Conservation (phyloP, 2,329 filamentous ascomycete species). For the Emergomyces pasteurianus region DNA sequence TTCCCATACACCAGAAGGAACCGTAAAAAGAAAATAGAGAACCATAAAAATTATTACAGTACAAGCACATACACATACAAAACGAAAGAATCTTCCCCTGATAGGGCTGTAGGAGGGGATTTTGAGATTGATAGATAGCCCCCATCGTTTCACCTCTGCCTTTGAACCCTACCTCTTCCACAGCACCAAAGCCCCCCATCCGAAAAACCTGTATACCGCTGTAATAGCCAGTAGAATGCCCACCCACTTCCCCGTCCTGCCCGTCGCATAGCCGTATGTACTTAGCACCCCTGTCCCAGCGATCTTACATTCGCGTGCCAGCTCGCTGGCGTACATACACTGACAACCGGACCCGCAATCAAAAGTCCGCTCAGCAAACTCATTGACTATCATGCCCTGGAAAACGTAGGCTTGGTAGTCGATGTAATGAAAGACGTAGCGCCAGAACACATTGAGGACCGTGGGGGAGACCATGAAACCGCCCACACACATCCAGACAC, state of each 20-base stretch:
- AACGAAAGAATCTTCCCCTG: neutral
- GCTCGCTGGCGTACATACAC: conserved; percentile 58
- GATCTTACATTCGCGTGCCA: conserved; percentile 56
- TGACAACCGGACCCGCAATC: conserved; percentile 46
- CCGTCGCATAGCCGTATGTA: conserved; percentile 56
- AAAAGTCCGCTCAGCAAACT: conserved; percentile 58
- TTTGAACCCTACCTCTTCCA: neutral
- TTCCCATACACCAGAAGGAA: neutral
- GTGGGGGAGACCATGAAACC: conserved; percentile 67
- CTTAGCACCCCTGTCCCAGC: conserved; percentile 57
- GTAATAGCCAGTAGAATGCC: conserved; percentile 71
- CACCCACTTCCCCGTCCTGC: conserved; percentile 54
- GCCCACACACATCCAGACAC: conserved; percentile 77
- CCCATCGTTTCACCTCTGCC: neutral
- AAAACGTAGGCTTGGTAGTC: conserved; percentile 83
- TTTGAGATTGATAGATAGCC: neutral
- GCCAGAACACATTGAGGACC: conserved; percentile 70
- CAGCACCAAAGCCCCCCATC: conserved; percentile 38
- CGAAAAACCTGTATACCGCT: conserved; percentile 57
- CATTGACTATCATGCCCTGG: conserved; percentile 87
- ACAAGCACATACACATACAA: neutral
- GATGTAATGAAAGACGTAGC: conserved; percentile 79
- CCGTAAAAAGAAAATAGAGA: neutral
- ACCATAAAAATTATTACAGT: neutral
- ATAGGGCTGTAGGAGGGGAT: neutral